phyloP scores from a whole-genome alignment of 129 eudicot genomes.

The Heracleum sosnowskyi region DNA sequence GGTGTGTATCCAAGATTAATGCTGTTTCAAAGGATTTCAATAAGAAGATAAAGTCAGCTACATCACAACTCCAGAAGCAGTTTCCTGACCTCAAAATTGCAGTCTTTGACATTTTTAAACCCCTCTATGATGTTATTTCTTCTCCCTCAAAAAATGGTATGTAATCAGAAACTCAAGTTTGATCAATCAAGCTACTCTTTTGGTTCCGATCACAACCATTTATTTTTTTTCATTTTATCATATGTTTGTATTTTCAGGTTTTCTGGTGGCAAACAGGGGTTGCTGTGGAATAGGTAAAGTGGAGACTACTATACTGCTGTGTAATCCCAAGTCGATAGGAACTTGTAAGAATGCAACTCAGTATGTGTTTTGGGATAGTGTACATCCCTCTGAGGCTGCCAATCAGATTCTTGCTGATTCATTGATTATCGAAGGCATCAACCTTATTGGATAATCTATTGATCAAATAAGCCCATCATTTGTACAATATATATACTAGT shows the following conservation, averaged over 20 bases:
- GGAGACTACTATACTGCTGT: constrained; percentile 64
- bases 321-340: constrained; percentile 78
- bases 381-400: constrained; percentile 90
- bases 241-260: constrained; percentile 35
- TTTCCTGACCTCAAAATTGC: constrained; percentile 53
- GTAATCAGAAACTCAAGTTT: neutral
- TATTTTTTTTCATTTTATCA: neutral
- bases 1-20: constrained; percentile 68
- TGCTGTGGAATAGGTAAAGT: constrained; percentile 89
- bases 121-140: constrained; percentile 48
- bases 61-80: constrained; percentile 38
- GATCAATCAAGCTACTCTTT: neutral
- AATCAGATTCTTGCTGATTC: constrained; percentile 74
- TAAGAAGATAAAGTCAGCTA: constrained; percentile 55
- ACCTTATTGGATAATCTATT: constrained; percentile 40
- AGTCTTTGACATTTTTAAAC: constrained; percentile 58
- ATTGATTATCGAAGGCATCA: constrained; percentile 58
- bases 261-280: constrained; percentile 73
- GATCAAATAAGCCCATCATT: too few relatives aligned
- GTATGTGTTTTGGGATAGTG: constrained; percentile 94
- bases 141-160: constrained; percentile 62
- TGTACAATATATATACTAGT: neutral
- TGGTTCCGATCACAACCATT: neutral
- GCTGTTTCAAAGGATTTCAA: constrained; percentile 62
- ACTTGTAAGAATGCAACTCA: constrained; percentile 72